Percentiles rank a stretch among this genome's conserved stretches.
Conservation (phyloP, 352 stramenopile species). For the Peronospora belbahrii region DNA sequence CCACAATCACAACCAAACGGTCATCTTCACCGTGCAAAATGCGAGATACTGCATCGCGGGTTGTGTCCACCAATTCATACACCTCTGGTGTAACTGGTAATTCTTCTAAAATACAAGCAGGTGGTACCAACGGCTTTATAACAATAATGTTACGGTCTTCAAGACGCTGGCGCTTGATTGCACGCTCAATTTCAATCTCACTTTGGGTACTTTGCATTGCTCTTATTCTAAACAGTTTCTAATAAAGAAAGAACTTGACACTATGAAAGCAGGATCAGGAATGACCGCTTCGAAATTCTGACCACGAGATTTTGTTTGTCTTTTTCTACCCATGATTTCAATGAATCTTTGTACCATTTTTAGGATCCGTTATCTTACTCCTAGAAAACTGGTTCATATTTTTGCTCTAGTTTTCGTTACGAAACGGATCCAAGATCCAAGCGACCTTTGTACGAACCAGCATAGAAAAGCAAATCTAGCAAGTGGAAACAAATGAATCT, state of each 20-base stretch:
- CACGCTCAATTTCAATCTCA: slow-evolving; percentile 27
- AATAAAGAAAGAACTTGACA: too few species aligned
- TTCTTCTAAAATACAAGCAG: slow-evolving; percentile 63
- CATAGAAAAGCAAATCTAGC: too few species aligned
- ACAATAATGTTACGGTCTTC: slow-evolving; percentile 63
- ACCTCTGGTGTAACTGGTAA: slow-evolving; percentile 60
- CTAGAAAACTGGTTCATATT: too few species aligned
- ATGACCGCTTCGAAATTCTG: slow-evolving; percentile 5
- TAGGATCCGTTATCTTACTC: background rate
- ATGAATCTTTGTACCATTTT: too few species aligned
- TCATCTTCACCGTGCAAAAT: slow-evolving; percentile 63
- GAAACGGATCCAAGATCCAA: background rate
- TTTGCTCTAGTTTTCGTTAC: background rate
- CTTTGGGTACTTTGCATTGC: slow-evolving; percentile 26
- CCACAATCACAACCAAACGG: slow-evolving; percentile 66
- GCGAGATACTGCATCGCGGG: slow-evolving; percentile 43
- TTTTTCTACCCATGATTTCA: background rate
- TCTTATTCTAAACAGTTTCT: too few species aligned
- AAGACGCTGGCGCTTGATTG: slow-evolving; percentile 57
- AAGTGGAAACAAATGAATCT: too few species aligned
- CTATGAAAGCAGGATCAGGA: slow-evolving; percentile 25
- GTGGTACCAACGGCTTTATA: slow-evolving; percentile 64
- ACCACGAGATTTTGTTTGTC: slow-evolving; percentile 8
- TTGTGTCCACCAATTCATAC: slow-evolving; percentile 51
- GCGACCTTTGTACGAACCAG: too few species aligned